Percentiles rank a stretch among this genome's conserved stretches.
These are phyloP conservation scores for Aspergillus cavernicola DNA, from an alignment of 495 filamentous ascomycete species.

Conservation along the genomic window DNA sequence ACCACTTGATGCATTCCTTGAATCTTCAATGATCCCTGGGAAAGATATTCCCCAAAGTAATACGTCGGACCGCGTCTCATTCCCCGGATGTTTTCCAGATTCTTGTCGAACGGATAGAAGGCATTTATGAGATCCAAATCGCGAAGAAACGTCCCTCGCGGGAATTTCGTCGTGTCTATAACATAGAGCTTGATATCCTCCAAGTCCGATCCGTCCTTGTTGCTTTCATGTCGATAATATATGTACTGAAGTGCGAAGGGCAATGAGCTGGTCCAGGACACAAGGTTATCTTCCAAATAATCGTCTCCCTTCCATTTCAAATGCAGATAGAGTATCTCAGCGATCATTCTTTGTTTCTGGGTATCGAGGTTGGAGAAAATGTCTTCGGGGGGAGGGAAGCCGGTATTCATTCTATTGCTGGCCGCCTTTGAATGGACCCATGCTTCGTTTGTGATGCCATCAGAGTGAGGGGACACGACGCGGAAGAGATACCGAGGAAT, in stretches of 20 bases:
- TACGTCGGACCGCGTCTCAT: not conserved
- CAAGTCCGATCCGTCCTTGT: conserved; percentile 3
- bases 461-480: conserved; percentile 3
- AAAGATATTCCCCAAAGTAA: conserved; percentile 36
- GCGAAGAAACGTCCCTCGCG: conserved; percentile 22
- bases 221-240: conserved; percentile 17
- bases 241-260: conserved; percentile 33
- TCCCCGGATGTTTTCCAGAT: not conserved
- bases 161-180: conserved; percentile 26
- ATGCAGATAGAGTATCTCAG: not conserved
- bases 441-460: conserved; percentile 15
- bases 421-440: conserved; percentile 18
- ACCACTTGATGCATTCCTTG: conserved; percentile 3
- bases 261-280: conserved; percentile 35
- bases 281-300: conserved; percentile 18
- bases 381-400: conserved; percentile 13
- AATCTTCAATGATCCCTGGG: conserved; percentile 28
- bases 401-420: not conserved
- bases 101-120: conserved; percentile 18
- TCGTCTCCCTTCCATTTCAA: not conserved
- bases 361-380: conserved; percentile 14
- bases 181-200: conserved; percentile 27
- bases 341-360: conserved; percentile 12
- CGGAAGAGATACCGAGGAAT: conserved; percentile 16
- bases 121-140: conserved; percentile 22